Evolutionary conservation across 148 eudicot species (phyloP).

Genomic region (Spergularia bocconei): DNA sequence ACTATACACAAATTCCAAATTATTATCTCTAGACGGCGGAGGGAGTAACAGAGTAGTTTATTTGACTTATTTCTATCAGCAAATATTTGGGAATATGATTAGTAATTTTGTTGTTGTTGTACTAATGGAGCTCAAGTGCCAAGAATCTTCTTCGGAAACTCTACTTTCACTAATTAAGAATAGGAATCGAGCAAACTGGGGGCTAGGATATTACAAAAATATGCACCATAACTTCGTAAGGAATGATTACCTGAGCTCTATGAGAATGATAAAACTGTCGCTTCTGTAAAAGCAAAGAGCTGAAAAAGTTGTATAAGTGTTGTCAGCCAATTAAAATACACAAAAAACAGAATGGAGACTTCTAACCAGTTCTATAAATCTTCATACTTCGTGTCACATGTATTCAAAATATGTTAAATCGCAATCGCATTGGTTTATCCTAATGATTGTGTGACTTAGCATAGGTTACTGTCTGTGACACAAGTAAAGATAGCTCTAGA

Average conservation of each 20-base stretch:
- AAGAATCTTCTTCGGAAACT: too few relatives aligned
- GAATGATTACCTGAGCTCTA: conserved; percentile 77
- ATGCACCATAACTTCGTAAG: not conserved
- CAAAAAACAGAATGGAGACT: conserved; percentile 9
- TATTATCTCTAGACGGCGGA: too few relatives aligned
- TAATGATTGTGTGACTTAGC: not conserved
- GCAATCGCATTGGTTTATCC: not conserved
- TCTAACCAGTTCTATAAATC: not conserved
- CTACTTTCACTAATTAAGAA: not conserved
- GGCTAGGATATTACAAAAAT: not conserved
- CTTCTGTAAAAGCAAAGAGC: conserved; percentile 77
- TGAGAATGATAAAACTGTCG: conserved; percentile 96
- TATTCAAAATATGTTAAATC: not conserved
- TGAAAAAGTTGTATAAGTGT: conserved; percentile 27
- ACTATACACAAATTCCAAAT: too few relatives aligned
- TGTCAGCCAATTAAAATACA: not conserved
- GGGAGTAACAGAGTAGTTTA: too few relatives aligned
- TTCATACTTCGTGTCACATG: not conserved
- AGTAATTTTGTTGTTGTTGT: too few relatives aligned
- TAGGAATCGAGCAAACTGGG: not conserved
- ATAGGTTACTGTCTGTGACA: not conserved
- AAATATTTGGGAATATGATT: too few relatives aligned
- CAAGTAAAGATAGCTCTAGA: not conserved
- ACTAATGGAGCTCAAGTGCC: too few relatives aligned
- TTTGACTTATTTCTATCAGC: too few relatives aligned